Conservation (phyloP, 495 filamentous ascomycete genomes). For the Tuber magnatum region DNA sequence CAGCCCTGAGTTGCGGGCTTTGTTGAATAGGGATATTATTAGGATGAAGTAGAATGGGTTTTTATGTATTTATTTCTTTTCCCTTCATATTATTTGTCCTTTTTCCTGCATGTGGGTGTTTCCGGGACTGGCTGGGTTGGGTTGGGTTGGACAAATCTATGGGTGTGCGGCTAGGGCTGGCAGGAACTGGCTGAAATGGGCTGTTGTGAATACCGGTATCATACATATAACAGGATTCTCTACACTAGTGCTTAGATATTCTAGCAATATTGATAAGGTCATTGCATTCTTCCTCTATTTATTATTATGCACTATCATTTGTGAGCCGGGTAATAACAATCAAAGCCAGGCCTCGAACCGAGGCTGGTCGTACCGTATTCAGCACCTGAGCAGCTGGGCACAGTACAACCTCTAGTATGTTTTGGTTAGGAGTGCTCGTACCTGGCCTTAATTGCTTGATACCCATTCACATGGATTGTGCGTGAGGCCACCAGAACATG, state of each 20-base stretch:
- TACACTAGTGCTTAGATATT: not conserved
- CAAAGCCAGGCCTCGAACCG: not conserved
- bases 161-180: not conserved
- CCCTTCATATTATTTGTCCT: not conserved
- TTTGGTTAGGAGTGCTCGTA: not conserved
- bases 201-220: not conserved
- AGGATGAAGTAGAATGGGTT: constrained; percentile 16
- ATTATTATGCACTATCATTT: not conserved
- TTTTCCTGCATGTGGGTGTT: constrained; percentile 1
- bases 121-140: not conserved
- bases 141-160: not conserved
- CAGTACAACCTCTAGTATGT: not conserved
- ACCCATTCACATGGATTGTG: too few relatives aligned
- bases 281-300: not conserved
- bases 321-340: not conserved
- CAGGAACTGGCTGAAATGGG: not conserved
- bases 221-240: not conserved
- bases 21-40: constrained; percentile 64
- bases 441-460: too few relatives aligned
- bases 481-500: too few relatives aligned
- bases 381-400: not conserved
- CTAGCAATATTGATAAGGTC: not conserved
- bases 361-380: not conserved
- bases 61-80: not conserved
- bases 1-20: constrained; percentile 66